Evolutionary conservation across 148 eudicot genomes (phyloP).

Genomic region (Chenopodium formosanum): DNA sequence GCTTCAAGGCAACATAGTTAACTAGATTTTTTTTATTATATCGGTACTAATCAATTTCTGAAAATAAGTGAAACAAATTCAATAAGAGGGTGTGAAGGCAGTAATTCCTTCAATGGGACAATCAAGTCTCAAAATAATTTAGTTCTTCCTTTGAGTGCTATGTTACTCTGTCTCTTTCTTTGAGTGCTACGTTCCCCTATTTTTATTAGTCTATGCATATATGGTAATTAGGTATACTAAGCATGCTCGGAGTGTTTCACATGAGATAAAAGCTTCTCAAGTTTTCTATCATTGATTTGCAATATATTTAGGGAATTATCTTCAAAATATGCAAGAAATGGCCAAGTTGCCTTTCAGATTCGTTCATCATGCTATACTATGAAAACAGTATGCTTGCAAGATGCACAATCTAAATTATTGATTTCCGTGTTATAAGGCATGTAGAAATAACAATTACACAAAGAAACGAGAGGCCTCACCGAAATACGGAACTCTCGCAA

Average conservation of each 20-base stretch:
- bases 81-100: neutral
- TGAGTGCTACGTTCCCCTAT: neutral
- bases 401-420: neutral
- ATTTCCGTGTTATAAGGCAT: neutral
- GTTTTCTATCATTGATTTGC: neutral
- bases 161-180: neutral
- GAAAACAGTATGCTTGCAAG: neutral
- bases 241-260: neutral
- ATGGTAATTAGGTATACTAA: neutral
- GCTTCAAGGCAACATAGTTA: neutral
- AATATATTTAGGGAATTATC: neutral
- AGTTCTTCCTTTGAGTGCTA: neutral
- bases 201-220: neutral
- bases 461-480: slow-evolving; percentile 53
- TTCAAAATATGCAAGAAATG: neutral
- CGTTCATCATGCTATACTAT: neutral
- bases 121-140: neutral
- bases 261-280: neutral
- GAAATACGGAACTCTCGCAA: slow-evolving; percentile 98
- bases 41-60: neutral
- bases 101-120: neutral
- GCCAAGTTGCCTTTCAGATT: neutral
- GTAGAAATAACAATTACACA: neutral
- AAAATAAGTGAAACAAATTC: neutral
- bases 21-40: neutral